These are phyloP conservation scores for Aspergillus ellipticus DNA, from an alignment of 495 filamentous ascomycete species.

Conservation along the genomic window DNA sequence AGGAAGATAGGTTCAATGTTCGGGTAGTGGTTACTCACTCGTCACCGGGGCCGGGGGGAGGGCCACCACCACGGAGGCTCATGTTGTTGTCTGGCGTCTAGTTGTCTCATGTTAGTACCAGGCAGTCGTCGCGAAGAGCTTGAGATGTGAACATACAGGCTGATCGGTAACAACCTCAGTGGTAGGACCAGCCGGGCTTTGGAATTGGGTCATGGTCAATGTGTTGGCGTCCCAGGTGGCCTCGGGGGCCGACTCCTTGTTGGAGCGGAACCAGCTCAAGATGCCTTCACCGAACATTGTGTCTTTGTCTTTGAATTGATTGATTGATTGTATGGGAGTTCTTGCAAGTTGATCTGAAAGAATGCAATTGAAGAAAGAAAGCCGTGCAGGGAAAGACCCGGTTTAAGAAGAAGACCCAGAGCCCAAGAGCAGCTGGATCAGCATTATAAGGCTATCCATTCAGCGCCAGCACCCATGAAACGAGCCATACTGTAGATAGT, in stretches of 20 bases:
- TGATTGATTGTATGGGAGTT: neutral
- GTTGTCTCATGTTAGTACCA: neutral
- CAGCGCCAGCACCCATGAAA: neutral
- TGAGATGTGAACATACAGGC: neutral
- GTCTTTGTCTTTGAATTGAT: neutral
- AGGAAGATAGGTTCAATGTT: neutral
- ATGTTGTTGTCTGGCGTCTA: neutral
- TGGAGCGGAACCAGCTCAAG: constrained; percentile 1
- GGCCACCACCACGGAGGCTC: neutral
- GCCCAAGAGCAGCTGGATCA: neutral
- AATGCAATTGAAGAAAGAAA: neutral
- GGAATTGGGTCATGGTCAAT: neutral
- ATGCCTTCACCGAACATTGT: constrained; percentile 1
- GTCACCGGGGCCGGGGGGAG: neutral
- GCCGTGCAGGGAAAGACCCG: neutral
- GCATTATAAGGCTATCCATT: neutral
- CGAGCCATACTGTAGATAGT: constrained; percentile 1
- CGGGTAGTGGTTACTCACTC: neutral
- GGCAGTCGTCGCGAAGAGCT: neutral
- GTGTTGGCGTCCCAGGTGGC: constrained; percentile 1
- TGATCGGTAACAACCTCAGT: neutral
- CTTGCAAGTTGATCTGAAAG: neutral
- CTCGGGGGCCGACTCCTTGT: constrained; percentile 1
- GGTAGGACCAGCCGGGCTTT: neutral
- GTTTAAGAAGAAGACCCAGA: neutral